Conservation (phyloP, 164 flowering plant species). For the Pachysandra terminalis region DNA sequence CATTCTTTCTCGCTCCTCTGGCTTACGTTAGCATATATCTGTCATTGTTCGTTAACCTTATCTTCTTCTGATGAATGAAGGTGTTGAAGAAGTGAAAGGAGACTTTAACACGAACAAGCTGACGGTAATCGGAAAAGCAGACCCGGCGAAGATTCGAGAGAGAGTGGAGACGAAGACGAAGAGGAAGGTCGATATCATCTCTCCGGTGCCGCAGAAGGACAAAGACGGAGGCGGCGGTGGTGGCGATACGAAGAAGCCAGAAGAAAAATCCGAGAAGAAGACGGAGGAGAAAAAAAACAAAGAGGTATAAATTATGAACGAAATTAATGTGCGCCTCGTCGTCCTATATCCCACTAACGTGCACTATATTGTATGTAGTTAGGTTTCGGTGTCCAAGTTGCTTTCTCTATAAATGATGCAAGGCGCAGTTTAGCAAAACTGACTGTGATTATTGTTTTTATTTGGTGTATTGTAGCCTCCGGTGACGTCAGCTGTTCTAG, state of each 20-base stretch:
- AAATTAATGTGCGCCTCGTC: neutral
- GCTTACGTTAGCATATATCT: too few relatives aligned
- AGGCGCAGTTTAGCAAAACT: neutral
- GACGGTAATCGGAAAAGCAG: constrained; percentile 40
- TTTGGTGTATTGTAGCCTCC: constrained; percentile 20
- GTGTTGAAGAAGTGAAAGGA: constrained; percentile 37
- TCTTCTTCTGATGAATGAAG: constrained; percentile 16
- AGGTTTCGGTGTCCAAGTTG: neutral
- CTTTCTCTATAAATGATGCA: neutral
- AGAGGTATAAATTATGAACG: constrained; percentile 18
- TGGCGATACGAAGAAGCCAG: neutral
- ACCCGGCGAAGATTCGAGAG: constrained; percentile 39
- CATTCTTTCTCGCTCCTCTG: too few relatives aligned
- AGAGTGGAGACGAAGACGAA: constrained; percentile 36
- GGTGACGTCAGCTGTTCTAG: constrained; percentile 51
- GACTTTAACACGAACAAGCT: constrained; percentile 34
- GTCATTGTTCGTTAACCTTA: neutral
- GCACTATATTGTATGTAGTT: neutral
- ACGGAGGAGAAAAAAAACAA: constrained; percentile 20
- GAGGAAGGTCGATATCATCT: constrained; percentile 55
- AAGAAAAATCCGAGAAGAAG: constrained; percentile 21
- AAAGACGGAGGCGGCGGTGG: constrained; percentile 12
- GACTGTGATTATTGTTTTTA: too few relatives aligned
- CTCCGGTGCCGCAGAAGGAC: constrained; percentile 34
- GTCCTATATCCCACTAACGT: neutral